A percentile compares a stretch with the other conserved stretches of the same genome.
phyloP scores from a whole-genome alignment of 148 eudicot genomes.

The Euryodendron excelsum region DNA sequence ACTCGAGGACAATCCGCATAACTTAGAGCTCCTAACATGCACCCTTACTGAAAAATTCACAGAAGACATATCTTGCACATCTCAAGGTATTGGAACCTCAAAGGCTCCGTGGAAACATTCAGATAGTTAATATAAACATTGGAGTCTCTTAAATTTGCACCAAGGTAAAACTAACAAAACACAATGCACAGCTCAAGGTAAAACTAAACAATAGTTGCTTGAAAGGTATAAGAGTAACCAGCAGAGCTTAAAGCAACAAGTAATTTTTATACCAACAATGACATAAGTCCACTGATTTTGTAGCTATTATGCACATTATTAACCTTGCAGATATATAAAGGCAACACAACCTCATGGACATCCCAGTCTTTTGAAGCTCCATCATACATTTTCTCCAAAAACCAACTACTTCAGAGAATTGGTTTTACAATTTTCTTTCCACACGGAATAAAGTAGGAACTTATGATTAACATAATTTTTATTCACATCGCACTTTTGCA shows the following conservation, averaged over 20 bases:
- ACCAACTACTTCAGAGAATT: not conserved
- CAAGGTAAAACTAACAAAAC: not conserved
- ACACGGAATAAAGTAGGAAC: not conserved
- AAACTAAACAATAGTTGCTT: not conserved
- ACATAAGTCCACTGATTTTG: not conserved
- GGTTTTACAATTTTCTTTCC: not conserved
- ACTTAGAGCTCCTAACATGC: not conserved
- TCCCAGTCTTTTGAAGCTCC: not conserved
- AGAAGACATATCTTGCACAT: not conserved
- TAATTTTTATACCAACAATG: not conserved
- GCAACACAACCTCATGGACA: not conserved
- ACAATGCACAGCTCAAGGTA: not conserved
- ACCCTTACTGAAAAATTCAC: not conserved
- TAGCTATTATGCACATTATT: not conserved
- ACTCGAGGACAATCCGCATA: not conserved
- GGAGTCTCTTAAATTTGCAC: not conserved
- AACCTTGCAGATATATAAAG: not conserved
- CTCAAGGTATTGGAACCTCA: conserved; percentile 10
- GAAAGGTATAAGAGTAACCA: not conserved
- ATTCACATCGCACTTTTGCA: not conserved
- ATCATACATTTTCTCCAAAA: not conserved
- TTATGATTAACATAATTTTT: not conserved
- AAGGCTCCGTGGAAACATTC: not conserved
- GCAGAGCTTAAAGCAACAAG: not conserved
- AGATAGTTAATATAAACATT: not conserved